phyloP scores from a whole-genome alignment of 805 yeast genomes.

The Ogataea pignaliae region DNA sequence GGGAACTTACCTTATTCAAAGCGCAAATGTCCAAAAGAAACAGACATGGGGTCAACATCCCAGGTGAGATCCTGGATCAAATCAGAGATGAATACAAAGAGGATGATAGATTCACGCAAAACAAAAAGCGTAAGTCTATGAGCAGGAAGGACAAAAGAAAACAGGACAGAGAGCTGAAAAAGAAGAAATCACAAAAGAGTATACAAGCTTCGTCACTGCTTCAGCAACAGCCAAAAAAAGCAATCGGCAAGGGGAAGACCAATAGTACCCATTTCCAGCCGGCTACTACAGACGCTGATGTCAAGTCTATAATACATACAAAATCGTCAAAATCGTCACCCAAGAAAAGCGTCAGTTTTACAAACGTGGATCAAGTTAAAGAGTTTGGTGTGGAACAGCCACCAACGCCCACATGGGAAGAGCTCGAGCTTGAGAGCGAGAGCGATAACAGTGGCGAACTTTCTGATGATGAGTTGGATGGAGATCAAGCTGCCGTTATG shows the following conservation, averaged over 20 bases:
- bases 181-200: conserved; percentile 18
- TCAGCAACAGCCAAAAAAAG: conserved; percentile 1
- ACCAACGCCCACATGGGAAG: background rate
- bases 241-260: conserved; percentile 1
- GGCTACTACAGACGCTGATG: background rate
- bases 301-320: background rate
- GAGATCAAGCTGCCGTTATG: conserved; percentile 21
- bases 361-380: conserved; percentile 13
- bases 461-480: conserved; percentile 10
- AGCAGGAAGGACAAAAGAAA: conserved; percentile 37
- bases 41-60: conserved; percentile 35
- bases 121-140: conserved; percentile 21
- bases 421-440: conserved; percentile 6
- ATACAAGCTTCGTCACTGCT: background rate
- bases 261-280: background rate
- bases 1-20: too few species aligned
- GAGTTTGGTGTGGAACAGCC: conserved; percentile 5
- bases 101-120: conserved; percentile 23
- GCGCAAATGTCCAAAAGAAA: conserved; percentile 17
- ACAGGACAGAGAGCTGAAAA: conserved; percentile 32
- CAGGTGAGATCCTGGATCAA: conserved; percentile 39
- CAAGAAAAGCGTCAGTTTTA: conserved; percentile 17
- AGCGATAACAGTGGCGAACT: conserved; percentile 10
- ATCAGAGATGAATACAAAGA: conserved; percentile 33
- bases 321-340: background rate